Evolutionary conservation across 2,329 filamentous ascomycete species (phyloP), one percentile per base, ranked within the genome.

Genomic region (Aspergillus sp.): DNA sequence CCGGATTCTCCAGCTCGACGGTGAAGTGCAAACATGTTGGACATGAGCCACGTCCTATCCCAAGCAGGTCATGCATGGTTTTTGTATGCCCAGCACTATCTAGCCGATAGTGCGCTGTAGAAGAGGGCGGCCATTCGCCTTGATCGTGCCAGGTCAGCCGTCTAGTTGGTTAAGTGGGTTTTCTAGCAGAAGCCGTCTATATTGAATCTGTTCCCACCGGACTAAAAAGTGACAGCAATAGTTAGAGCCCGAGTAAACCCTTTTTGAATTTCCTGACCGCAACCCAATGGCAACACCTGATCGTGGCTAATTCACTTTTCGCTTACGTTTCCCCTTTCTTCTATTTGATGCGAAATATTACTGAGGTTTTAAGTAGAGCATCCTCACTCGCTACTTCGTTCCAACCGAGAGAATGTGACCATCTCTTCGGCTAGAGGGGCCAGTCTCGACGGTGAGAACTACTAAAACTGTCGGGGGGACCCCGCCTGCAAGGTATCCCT

Each of bases 321-420:
- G 32, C 32, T 36, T 36, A 36, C 32, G 32, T 36, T 36, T 36
- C 32, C 32, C 32, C 12, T 45, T 45, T 13, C 17, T 21, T 21
- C 19, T 23, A 19, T 15, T 15, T 45, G n/a, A 23, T 13, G 21
- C 13, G 10, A 13, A 23, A 2, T 45, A 45, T 15, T 23, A 21
- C 41, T 21, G 41, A 45, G 21, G 17, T 23, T 21, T 45, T 19
- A 12, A 45, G 12, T 23, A 45, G 19, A 28, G 47, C 23, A 19
- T n/a, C 25, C n/a, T 50, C 25, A 19, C 25, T 15, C 15, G 25
- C 25, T 28, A n/a, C 2, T 50, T 32, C n/a, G 53, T 55, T 13
- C 41, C 53, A 43, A 25, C 32, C 21, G 53, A 55, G 53, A 25
- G 53, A 25, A 55, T 36, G 39, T 25, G 41, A 55, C 43, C 17